Evolutionary conservation across 1,284 basidiomycete species (phyloP).

Genomic region (Peniophora sp.): DNA sequence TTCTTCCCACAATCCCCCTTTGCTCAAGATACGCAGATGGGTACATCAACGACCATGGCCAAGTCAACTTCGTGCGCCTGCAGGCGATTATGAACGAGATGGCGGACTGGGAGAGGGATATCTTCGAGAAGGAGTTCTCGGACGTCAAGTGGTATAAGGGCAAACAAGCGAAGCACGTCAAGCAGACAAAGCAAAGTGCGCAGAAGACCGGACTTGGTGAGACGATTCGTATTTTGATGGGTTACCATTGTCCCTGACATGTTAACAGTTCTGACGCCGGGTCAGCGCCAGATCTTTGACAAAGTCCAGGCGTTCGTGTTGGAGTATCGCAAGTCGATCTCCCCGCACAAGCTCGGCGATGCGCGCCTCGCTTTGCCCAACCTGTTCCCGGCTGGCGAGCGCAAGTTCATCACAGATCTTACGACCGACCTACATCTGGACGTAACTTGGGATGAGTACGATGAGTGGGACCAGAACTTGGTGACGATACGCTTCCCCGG

Average conservation of each 20-base stretch:
- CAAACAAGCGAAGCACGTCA: constrained; percentile 71
- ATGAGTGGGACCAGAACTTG: constrained; percentile 74
- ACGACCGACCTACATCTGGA: constrained; percentile 70
- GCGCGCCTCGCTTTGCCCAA: constrained; percentile 65
- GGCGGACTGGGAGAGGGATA: constrained; percentile 78
- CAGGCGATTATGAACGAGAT: constrained; percentile 89
- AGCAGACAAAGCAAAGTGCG: constrained; percentile 45
- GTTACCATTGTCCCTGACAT: neutral
- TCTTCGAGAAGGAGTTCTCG: constrained; percentile 86
- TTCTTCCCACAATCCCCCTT: neutral
- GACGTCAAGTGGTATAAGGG: constrained; percentile 89
- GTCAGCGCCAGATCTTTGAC: constrained; percentile 73
- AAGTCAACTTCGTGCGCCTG: constrained; percentile 74
- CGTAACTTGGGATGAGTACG: constrained; percentile 85
- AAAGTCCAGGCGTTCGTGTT: constrained; percentile 70
- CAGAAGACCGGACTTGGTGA: constrained; percentile 46
- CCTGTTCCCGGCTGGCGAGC: constrained; percentile 69
- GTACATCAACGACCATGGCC: constrained; percentile 89
- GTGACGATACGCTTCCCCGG: constrained; percentile 58
- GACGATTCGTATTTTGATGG: constrained; percentile 11
- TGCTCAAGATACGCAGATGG: constrained; percentile 52
- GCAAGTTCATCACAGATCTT: constrained; percentile 69
- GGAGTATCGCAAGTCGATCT: constrained; percentile 35
- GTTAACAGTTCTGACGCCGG: constrained; percentile 54
- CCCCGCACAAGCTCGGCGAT: constrained; percentile 24